Conservation (phyloP, 2,329 filamentous ascomycete genomes). For the Clarireedia paspali region DNA sequence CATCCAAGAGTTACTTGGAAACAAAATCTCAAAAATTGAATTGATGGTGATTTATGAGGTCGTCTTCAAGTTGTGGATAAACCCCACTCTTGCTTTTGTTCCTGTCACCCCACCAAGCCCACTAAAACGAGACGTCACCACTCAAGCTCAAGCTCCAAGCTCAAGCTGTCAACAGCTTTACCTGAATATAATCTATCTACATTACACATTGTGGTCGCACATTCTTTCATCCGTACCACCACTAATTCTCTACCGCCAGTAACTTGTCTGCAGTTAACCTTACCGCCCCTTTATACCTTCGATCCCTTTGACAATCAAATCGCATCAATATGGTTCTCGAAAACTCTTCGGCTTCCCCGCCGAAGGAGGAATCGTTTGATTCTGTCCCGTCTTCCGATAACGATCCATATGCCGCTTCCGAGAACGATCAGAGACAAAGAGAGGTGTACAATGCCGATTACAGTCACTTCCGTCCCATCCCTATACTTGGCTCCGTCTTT, state of each 20-base stretch:
- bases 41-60: too few species aligned
- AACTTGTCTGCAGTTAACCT: slow-evolving; percentile 1
- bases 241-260: not conserved
- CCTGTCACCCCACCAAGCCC: not conserved
- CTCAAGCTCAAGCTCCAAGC: not conserved
- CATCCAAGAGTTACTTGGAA: too few species aligned
- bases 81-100: too few species aligned
- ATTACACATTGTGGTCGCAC: not conserved
- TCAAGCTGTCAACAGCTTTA: not conserved
- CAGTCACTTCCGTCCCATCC: slow-evolving; percentile 19
- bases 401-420: slow-evolving; percentile 21
- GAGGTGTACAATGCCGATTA: slow-evolving; percentile 5
- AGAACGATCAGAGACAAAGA: not conserved
- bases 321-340: slow-evolving; percentile 22
- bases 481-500: slow-evolving; percentile 19
- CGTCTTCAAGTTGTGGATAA: too few species aligned
- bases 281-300: slow-evolving; percentile 7
- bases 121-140: not conserved
- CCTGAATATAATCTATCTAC: too few species aligned
- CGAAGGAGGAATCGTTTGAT: slow-evolving; percentile 15
- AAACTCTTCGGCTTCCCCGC: slow-evolving; percentile 14
- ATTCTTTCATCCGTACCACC: not conserved
- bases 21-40: too few species aligned
- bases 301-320: not conserved
- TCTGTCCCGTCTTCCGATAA: slow-evolving; percentile 20